A percentile compares a stretch with the other conserved stretches of the same genome.
Evolutionary conservation across 768 basidiomycete species (phyloP).

Genomic region (Xerocomellus intermedius): DNA sequence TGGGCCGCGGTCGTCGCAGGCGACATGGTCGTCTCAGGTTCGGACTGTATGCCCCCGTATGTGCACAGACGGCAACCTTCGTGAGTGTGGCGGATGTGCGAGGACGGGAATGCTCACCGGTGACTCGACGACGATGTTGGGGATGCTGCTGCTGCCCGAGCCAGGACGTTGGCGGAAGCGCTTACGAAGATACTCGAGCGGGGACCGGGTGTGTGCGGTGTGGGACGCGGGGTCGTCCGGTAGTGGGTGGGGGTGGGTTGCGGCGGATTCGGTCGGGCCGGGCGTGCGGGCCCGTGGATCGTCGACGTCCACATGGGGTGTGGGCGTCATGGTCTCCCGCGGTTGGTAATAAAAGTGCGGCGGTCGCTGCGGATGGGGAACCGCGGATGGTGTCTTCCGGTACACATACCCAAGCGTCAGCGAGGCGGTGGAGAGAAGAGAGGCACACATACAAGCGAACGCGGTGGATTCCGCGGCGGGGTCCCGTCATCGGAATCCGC

Average conservation of each 20-base stretch:
- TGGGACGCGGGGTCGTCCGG: slow-evolving; percentile 5
- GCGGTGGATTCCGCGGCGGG: slow-evolving; percentile 15
- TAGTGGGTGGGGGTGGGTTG: neutral
- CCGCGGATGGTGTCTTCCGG: slow-evolving; percentile 17
- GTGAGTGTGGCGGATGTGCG: neutral
- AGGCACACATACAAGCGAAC: slow-evolving; percentile 20
- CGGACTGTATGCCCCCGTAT: slow-evolving; percentile 32
- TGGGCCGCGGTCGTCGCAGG: slow-evolving; percentile 30
- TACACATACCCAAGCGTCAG: slow-evolving; percentile 5
- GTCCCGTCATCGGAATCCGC: slow-evolving; percentile 25
- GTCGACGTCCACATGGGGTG: slow-evolving; percentile 23
- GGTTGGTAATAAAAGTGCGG: slow-evolving; percentile 26
- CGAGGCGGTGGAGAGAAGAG: neutral
- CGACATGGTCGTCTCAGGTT: slow-evolving; percentile 38
- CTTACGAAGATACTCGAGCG: slow-evolving; percentile 25
- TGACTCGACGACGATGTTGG: slow-evolving; percentile 45
- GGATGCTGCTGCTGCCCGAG: slow-evolving; percentile 36
- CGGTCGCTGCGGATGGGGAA: slow-evolving; percentile 12
- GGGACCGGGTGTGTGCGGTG: slow-evolving; percentile 16
- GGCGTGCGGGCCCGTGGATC: slow-evolving; percentile 18
- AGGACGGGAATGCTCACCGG: slow-evolving; percentile 36
- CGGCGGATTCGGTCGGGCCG: slow-evolving; percentile 5
- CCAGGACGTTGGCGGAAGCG: slow-evolving; percentile 30
- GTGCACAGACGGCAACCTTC: neutral
- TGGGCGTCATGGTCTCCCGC: slow-evolving; percentile 32